Evolutionary conservation across 345 rosid genomes (phyloP), one percentile per base, ranked within the genome.

Genomic region (Corchorus olitorius): DNA sequence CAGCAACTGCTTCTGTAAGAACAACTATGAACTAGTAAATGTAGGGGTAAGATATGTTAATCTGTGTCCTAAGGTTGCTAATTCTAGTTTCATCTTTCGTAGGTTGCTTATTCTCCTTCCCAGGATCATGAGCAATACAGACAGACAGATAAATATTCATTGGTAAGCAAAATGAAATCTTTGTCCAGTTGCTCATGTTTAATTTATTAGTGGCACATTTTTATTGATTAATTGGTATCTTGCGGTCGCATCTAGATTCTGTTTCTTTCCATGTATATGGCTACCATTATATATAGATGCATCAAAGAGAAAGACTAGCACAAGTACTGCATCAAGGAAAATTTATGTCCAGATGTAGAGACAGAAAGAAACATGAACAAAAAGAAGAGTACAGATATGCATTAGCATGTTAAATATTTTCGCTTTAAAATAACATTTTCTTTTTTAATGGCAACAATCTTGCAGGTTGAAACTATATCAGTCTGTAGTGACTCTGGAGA

Each of bases 401-500:
- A 45, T 45, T 70, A 49, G 67, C 1, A 60, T 43, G 17, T 72
- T 50, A 8, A 20, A 9, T 39, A 15, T 59, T 52, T 64, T 65
- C 34, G 10, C 2, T 46, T 77, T 52, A 46, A 73, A 71, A 72
- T 72, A 72, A 41, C 52, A 12, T 71, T 56, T n/a, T 58, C 34
- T 50, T 22, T 49, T 8, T 65, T 41, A 52, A 55, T 45, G 19
- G 73, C 22, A 70, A 56, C 64, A 46, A 33, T 15, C 75, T 82
- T 78, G 76, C 89, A 93, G 98, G 84, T 79, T 58, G 90, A 88
- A 78, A 81, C 79, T 46, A 58, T 80, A 82, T 85, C 92, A 39
- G 73, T 70, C 70, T 80, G 70, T 63, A 81, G 83, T 79, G 90
- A 84, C 77, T 80, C 69, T 43, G 81, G 58, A 73, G 91, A 85